Conservation (phyloP, 371 early-diverging fungal genomes). For the Coemansia sp. region DNA sequence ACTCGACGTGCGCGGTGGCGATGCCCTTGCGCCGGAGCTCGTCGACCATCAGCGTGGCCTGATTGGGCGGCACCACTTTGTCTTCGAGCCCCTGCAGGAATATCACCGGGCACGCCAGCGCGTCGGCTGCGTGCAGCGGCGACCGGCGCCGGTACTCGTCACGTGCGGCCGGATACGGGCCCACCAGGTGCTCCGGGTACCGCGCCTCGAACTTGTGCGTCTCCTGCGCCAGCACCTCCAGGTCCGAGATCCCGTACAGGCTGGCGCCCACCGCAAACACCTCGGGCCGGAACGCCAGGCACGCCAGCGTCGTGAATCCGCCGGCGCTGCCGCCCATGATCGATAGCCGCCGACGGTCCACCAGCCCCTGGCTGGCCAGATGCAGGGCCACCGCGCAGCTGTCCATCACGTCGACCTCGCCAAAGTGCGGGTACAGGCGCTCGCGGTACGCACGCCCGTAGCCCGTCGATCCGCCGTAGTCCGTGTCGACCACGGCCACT, state of each 20-base stretch:
- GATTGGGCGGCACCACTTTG: slow-evolving; percentile 74
- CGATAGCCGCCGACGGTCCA: slow-evolving; percentile 61
- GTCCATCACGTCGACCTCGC: slow-evolving; percentile 75
- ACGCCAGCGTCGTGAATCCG: slow-evolving; percentile 69
- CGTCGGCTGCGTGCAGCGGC: slow-evolving; percentile 59
- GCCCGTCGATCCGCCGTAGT: slow-evolving; percentile 76
- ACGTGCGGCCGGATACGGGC: slow-evolving; percentile 62
- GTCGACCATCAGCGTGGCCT: slow-evolving; percentile 70
- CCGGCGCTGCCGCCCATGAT: slow-evolving; percentile 74
- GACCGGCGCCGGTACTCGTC: slow-evolving; percentile 61
- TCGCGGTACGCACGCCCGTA: slow-evolving; percentile 74
- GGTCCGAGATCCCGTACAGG: slow-evolving; percentile 69
- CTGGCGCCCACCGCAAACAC: slow-evolving; percentile 72
- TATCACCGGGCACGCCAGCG: slow-evolving; percentile 65
- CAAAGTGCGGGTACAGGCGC: slow-evolving; percentile 67
- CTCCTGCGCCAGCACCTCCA: slow-evolving; percentile 60
- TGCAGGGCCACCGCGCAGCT: slow-evolving; percentile 70
- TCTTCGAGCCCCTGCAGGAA: slow-evolving; percentile 79
- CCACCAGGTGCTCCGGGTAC: slow-evolving; percentile 63
- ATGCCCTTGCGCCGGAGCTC: slow-evolving; percentile 62
- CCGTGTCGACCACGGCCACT: slow-evolving; percentile 69
- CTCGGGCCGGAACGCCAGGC: slow-evolving; percentile 65
- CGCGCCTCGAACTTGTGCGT: slow-evolving; percentile 78
- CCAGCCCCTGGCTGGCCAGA: slow-evolving; percentile 59
- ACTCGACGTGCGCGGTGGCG: slow-evolving; percentile 66